Evolutionary conservation across 345 rosid species (phyloP).

Genomic region (Cardamine chenopodiifolia): DNA sequence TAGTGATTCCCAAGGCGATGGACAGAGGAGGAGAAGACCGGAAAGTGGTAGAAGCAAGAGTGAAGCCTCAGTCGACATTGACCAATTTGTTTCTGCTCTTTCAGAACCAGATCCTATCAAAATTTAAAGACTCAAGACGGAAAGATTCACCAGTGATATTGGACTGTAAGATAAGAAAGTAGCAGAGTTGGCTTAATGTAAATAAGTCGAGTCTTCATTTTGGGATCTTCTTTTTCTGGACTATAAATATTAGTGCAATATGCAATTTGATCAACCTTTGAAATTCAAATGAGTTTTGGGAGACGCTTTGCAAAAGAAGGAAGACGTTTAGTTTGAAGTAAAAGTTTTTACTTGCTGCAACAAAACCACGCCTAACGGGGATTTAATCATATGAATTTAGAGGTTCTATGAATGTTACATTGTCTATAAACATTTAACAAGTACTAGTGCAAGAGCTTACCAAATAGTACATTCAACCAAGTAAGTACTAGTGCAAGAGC

Average conservation of each 20-base stretch:
- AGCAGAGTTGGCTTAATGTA: conserved; percentile 34
- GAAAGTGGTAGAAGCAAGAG: conserved; percentile 58
- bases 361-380: no score
- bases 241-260: conserved; percentile 32
- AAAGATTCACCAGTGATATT: conserved; percentile 20
- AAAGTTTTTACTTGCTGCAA: no score
- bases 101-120: conserved; percentile 35
- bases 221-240: conserved; percentile 12
- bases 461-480: no score
- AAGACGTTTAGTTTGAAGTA: no score
- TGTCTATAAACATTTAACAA: no score
- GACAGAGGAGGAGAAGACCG: conserved; percentile 34
- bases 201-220: conserved; percentile 39
- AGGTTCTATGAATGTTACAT: no score
- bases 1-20: conserved; percentile 41
- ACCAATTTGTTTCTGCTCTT: conserved; percentile 25
- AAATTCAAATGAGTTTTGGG: conserved; percentile 24
- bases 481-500: no score
- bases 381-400: no score
- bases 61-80: conserved; percentile 31
- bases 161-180: conserved; percentile 35
- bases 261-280: conserved; percentile 17
- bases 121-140: conserved; percentile 21
- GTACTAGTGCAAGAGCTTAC: no score
- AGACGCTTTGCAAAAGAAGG: background rate